Evolutionary conservation across 352 stramenopile genomes (phyloP), one percentile per base, ranked within the genome.

Genomic region (Phytophthora citrophthora): DNA sequence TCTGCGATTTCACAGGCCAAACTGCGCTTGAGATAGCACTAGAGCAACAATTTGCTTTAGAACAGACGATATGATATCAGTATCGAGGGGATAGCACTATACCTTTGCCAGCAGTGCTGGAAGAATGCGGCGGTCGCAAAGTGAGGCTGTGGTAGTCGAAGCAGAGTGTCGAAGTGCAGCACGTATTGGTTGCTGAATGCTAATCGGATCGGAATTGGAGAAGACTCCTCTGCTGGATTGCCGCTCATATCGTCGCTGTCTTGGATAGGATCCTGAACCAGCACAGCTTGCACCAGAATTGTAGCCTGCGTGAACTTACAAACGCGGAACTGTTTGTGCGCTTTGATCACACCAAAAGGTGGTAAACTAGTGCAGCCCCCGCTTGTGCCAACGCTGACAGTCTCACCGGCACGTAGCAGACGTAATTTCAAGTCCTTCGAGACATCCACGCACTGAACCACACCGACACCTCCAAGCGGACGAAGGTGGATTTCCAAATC

Each of bases 401-500:
- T 76, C 39, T 76, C 80, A 6, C 70, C 70, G 15, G 81, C 55
- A 20, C 74, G 64, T 32, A 91, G 26, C 24, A 77, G 32, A 5
- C 81, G 77, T 9, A 93, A 61, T 47, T 78, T 88, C 40, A 90
- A 65, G 36, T 91, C 78, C 18, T 89, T 87, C 4, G 68, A 75
- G 7, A 53, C 18, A n/a, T 89, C 82, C 9, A 89, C 61, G 40
- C 76, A 91, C 27, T 80, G 77, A 40, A 73, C 45, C 40, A 70
- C 54, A 18, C 81, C 71, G 3, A 75, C 64, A 2, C 77, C 79
- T 49, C 54, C 69, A 13, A 81, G 46, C 3, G 79, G 63, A 3
- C 67, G 79, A 44, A 93, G 72, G 3, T 80, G 76, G 51, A 94
- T 70, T 69, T 88, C 81, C 54, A 94, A 84, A 34, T 90, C 82